phyloP scores from a whole-genome alignment of 202 grass and related monocot species.

The Brachypodium distachyon region DNA sequence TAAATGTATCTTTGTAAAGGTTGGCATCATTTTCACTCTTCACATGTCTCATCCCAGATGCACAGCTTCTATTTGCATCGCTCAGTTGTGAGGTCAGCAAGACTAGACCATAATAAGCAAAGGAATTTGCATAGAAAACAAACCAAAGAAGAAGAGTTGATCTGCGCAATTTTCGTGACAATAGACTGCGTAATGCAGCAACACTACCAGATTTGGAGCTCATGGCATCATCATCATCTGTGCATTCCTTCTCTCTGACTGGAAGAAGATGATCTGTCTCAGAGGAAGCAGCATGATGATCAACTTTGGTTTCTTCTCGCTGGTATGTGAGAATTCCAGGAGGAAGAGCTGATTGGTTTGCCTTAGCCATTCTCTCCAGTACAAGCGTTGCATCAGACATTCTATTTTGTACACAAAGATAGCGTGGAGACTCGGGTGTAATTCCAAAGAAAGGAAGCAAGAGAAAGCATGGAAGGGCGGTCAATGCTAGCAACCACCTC shows the following conservation, averaged over 20 bases:
- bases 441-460: conserved; percentile 55
- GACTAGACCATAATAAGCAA: conserved; percentile 78
- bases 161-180: conserved; percentile 49
- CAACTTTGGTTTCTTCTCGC: conserved; percentile 8
- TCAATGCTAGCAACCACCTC: conserved; percentile 67
- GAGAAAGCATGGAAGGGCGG: conserved; percentile 53
- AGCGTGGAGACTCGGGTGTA: conserved; percentile 63
- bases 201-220: conserved; percentile 26
- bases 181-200: conserved; percentile 34
- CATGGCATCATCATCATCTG: neutral
- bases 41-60: conserved; percentile 17
- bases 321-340: conserved; percentile 46
- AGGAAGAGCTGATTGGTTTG: conserved; percentile 47
- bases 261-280: conserved; percentile 45
- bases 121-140: conserved; percentile 67
- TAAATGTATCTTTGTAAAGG: conserved; percentile 73
- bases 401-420: conserved; percentile 61
- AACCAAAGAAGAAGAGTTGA: conserved; percentile 86
- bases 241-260: conserved; percentile 12
- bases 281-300: conserved; percentile 9
- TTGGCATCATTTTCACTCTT: conserved; percentile 16
- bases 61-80: conserved; percentile 32
- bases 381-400: conserved; percentile 53
- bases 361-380: conserved; percentile 44
- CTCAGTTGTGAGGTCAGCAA: conserved; percentile 65